A percentile compares a stretch with the other conserved stretches of the same genome.
Evolutionary conservation across 306 rosid species (phyloP).

Genomic region (Acacia acuminata): DNA sequence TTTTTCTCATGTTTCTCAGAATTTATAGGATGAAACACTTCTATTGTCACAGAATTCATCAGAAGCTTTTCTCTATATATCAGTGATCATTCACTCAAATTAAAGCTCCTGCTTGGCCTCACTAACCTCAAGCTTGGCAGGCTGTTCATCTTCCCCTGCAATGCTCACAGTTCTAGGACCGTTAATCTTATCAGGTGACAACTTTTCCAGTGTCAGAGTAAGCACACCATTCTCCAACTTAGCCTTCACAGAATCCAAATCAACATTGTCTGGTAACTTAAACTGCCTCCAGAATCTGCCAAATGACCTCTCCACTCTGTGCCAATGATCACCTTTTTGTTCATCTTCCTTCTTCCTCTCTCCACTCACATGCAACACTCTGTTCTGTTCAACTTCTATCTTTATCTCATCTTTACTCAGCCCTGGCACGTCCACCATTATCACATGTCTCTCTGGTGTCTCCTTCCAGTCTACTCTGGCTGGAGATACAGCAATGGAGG

Average conservation of each 20-base stretch:
- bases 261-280: constrained; percentile 52
- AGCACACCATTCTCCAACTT: constrained; percentile 62
- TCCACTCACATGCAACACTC: constrained; percentile 58
- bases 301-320: constrained; percentile 55
- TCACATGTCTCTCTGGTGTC: constrained; percentile 57
- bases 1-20: no score
- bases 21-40: constrained; percentile 17
- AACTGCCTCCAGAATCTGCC: constrained; percentile 74
- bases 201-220: constrained; percentile 50
- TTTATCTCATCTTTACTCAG: constrained; percentile 53
- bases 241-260: constrained; percentile 59
- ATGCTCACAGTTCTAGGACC: constrained; percentile 56
- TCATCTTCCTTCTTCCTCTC: constrained; percentile 61
- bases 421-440: constrained; percentile 65
- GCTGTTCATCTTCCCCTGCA: constrained; percentile 41
- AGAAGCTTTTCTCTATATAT: neutral
- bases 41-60: constrained; percentile 22
- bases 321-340: constrained; percentile 63
- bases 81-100: neutral
- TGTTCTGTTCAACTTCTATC: constrained; percentile 54
- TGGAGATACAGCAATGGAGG: constrained; percentile 31
- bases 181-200: constrained; percentile 29
- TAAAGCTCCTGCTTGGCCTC: constrained; percentile 50
- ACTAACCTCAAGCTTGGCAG: constrained; percentile 28
- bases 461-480: constrained; percentile 69